phyloP scores from a whole-genome alignment of 306 rosid genomes.

The Cicer pinnatifidum region DNA sequence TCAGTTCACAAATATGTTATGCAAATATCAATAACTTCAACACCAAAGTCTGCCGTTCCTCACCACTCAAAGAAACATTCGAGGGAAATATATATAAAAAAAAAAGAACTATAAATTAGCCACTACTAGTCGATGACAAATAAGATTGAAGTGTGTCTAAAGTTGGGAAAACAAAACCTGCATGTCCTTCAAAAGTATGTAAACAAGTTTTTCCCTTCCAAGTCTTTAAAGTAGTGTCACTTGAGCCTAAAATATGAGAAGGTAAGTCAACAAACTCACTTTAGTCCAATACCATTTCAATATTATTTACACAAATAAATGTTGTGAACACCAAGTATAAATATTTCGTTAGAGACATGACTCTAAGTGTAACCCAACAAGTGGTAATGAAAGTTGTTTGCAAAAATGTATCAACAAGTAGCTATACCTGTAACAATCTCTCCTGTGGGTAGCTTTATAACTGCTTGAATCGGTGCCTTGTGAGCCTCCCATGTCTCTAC shows the following conservation, averaged over 20 bases:
- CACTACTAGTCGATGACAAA: not conserved
- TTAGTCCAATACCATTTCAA: slow-evolving; percentile 26
- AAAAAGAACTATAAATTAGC: not conserved
- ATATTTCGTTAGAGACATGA: not conserved
- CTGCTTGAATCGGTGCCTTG: slow-evolving; percentile 78
- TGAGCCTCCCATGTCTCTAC: slow-evolving; percentile 90
- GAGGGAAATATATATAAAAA: not conserved
- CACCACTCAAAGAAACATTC: slow-evolving; percentile 29
- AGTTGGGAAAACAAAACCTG: slow-evolving; percentile 59
- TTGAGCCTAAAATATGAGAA: slow-evolving; percentile 69
- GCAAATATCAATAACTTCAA: slow-evolving; percentile 33
- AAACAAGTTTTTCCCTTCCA: slow-evolving; percentile 87
- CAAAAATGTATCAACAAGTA: slow-evolving; percentile 36
- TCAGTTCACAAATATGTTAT: slow-evolving; percentile 25
- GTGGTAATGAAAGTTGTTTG: slow-evolving; percentile 12
- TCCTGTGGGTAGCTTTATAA: slow-evolving; percentile 83
- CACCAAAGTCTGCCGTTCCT: slow-evolving; percentile 25
- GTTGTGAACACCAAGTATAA: not conserved
- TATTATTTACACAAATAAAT: slow-evolving; percentile 12
- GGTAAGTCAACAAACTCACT: slow-evolving; percentile 40
- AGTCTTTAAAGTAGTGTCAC: slow-evolving; percentile 81
- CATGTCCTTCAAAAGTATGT: slow-evolving; percentile 82
- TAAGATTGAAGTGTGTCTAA: slow-evolving; percentile 24
- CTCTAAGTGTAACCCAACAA: slow-evolving; percentile 8
- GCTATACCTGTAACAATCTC: slow-evolving; percentile 80